Evolutionary conservation across 306 rosid genomes (phyloP).

Genomic region (Comarum palustre): DNA sequence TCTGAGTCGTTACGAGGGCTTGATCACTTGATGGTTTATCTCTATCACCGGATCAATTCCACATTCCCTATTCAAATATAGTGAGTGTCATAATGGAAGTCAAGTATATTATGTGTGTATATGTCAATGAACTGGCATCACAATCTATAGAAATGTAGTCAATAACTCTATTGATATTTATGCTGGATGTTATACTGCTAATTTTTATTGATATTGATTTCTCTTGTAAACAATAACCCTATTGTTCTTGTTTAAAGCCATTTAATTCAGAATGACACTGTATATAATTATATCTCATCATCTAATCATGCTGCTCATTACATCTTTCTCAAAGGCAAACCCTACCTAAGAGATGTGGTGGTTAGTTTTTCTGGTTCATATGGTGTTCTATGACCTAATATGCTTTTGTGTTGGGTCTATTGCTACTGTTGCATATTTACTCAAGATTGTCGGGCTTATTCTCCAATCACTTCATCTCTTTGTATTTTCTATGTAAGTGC

Average conservation of each 20-base stretch:
- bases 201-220: not conserved
- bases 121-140: not conserved
- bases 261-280: too few relatives aligned
- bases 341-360: too few relatives aligned
- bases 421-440: too few relatives aligned
- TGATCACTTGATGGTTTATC: not conserved
- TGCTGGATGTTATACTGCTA: not conserved
- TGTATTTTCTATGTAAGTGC: not conserved
- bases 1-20: not conserved
- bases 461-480: not conserved
- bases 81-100: not conserved
- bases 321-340: not conserved
- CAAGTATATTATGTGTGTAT: not conserved
- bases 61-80: too few relatives aligned
- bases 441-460: not conserved
- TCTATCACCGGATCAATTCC: too few relatives aligned
- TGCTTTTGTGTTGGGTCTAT: not conserved
- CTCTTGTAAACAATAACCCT: not conserved
- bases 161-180: not conserved
- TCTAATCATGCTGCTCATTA: not conserved
- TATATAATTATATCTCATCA: too few relatives aligned
- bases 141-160: not conserved
- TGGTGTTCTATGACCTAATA: too few relatives aligned
- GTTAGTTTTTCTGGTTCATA: not conserved
- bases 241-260: not conserved